Base-by-base conservation (phyloP, 164 flowering plant species). In the Dillenia turbinata region DNA sequence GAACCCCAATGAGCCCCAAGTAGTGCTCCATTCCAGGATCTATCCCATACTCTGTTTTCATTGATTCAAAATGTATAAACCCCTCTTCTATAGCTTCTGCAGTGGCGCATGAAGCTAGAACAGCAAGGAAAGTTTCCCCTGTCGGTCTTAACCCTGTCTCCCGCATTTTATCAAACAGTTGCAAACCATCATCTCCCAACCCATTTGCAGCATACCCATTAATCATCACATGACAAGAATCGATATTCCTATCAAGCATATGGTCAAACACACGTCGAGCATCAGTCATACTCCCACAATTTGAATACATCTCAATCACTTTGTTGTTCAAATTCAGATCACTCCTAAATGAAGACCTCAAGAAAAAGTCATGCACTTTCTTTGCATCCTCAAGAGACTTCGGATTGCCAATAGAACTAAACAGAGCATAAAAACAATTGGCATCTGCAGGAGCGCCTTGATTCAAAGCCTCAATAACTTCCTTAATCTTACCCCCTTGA, bases 31-130 rank as follows among this genome's bases (percentile, higher is more conserved):
- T 53, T 52, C 67, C 70, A 0, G 90, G 88, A 47, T 56, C 12
- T 58, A 90, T 75, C n/a, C 81, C 83, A 58, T 72, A 80, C 26
- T 84, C 87, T 33, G 46, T 69, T 43, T 70, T 68, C 93, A 89
- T 89, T 6, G 83, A 78, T 12, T 85, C 81, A 56, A 90, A 87
- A 69, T 87, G 84, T 24, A 90, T 66, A 52, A 84, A 85, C 0
- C 75, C 93, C 66, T 90, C 96, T 69, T 90, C 93, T 15, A 87
- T 67, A 9, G 93, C 89, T 26, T 81, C 94, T 0, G 84, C 86
- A 71, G 76, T 73, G n/a, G 83, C 93, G 71, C 92, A 90, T 51
- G 88, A 82, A 1, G 78, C 75, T 15, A 90, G 70, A 52, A 87
- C 91, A 2, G 70, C 77, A 58, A 83, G 80, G 64, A 87, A 83